phyloP scores from a whole-genome alignment of 306 rosid species.

The Gastrolobium villosum region DNA sequence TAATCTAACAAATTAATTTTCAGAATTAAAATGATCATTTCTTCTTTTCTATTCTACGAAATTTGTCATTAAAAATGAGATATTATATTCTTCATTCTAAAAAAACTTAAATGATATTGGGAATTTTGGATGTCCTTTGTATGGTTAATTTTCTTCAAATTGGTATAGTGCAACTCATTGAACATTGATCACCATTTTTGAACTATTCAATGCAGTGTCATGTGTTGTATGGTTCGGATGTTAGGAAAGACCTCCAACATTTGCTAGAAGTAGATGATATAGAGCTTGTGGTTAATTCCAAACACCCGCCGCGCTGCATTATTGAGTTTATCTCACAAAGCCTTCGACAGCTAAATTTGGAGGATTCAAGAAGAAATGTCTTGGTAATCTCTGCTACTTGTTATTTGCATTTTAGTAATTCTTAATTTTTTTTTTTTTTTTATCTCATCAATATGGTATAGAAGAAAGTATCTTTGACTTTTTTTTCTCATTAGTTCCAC shows the following conservation, averaged over 20 bases:
- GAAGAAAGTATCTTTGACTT: background rate
- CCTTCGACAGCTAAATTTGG: conserved; percentile 63
- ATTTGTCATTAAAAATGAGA: too few relatives aligned
- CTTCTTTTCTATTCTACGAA: too few relatives aligned
- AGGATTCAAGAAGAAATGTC: conserved; percentile 60
- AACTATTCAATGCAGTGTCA: conserved; percentile 67
- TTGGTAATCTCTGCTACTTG: conserved; percentile 54
- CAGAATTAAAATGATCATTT: too few relatives aligned
- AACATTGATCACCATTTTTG: conserved; percentile 26
- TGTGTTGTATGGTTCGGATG: conserved; percentile 63
- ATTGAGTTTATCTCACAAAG: conserved; percentile 72
- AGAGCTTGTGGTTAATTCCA: conserved; percentile 54
- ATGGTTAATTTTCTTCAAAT: too few relatives aligned
- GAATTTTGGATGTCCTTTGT: too few relatives aligned
- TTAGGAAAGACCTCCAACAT: conserved; percentile 57
- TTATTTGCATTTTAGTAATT: conserved; percentile 13
- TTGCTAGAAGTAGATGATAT: conserved; percentile 68
- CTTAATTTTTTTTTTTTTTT: background rate
- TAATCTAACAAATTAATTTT: too few relatives aligned
- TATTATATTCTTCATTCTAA: too few relatives aligned
- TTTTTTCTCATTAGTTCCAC: background rate
- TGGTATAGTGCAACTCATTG: too few relatives aligned
- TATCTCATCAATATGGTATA: background rate
- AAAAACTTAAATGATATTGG: too few relatives aligned
- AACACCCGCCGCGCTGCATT: conserved; percentile 69